These are phyloP conservation scores for Aspergillus proliferans DNA, from an alignment of 2,329 filamentous ascomycete species.

Conservation along the genomic window DNA sequence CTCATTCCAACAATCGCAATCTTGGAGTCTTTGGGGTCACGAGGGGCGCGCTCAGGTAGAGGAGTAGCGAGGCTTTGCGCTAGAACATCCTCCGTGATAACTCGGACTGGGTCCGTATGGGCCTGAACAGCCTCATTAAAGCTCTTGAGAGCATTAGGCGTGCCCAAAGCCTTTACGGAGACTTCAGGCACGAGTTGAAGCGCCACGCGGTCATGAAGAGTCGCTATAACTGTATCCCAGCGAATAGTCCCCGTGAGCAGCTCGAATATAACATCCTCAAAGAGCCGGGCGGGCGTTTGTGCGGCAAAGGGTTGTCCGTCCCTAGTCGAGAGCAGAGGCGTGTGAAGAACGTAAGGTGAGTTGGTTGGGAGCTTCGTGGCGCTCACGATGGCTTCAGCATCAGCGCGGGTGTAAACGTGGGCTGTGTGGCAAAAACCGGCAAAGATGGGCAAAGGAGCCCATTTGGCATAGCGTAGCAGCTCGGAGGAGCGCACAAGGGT, in stretches of 20 bases:
- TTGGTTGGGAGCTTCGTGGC: background rate
- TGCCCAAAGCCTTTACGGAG: conserved; percentile 21
- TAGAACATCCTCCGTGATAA: conserved; percentile 15
- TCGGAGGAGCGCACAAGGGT: conserved; percentile 14
- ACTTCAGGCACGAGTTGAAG: conserved; percentile 7
- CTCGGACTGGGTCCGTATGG: background rate
- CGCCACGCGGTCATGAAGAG: conserved; percentile 12
- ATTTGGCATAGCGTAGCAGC: conserved; percentile 15
- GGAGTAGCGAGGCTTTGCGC: conserved; percentile 12
- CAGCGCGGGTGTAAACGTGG: conserved; percentile 39
- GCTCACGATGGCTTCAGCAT: conserved; percentile 11
- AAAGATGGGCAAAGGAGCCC: conserved; percentile 20
- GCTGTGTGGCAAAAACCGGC: conserved; percentile 33
- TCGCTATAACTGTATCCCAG: conserved; percentile 15
- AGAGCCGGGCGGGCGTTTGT: conserved; percentile 8
- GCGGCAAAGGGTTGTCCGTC: conserved; percentile 11
- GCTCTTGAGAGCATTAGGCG: conserved; percentile 21
- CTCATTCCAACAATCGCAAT: background rate
- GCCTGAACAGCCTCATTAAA: conserved; percentile 14
- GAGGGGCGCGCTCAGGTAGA: background rate
- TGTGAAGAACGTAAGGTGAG: background rate
- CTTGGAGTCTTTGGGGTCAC: conserved; percentile 2
- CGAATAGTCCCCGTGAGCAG: conserved; percentile 14
- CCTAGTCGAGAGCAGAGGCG: conserved; percentile 13
- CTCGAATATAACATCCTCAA: conserved; percentile 15